Evolutionary conservation across 371 early-diverging fungal genomes (phyloP).

Genomic region (Catenaria anguillulae): DNA sequence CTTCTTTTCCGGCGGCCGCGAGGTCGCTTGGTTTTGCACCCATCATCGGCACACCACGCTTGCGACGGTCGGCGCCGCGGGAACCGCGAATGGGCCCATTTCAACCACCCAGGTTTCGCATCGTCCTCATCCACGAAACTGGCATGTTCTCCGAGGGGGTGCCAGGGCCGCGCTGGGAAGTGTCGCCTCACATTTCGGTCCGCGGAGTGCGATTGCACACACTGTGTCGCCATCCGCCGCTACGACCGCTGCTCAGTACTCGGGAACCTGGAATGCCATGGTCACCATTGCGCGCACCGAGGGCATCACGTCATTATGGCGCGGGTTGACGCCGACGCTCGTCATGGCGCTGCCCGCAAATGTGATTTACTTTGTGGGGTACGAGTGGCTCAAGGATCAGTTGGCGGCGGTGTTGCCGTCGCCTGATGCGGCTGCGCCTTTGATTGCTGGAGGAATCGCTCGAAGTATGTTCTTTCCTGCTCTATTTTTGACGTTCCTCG

Average conservation of each 20-base stretch:
- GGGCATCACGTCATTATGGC: conserved; percentile 62
- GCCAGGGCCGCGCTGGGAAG: too few relatives aligned
- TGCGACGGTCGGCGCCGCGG: too few relatives aligned
- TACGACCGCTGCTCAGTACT: too few relatives aligned
- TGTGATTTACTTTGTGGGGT: conserved; percentile 85
- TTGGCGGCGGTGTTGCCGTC: conserved; percentile 18
- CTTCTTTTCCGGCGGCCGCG: background rate
- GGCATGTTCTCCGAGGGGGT: too few relatives aligned
- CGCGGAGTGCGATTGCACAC: too few relatives aligned
- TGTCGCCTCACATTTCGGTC: too few relatives aligned
- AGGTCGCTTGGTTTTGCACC: background rate
- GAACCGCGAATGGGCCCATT: too few relatives aligned
- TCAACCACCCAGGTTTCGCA: too few relatives aligned
- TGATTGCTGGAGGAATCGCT: conserved; percentile 64
- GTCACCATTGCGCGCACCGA: conserved; percentile 61
- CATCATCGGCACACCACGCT: too few relatives aligned
- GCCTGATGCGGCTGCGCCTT: conserved; percentile 40
- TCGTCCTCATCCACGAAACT: too few relatives aligned
- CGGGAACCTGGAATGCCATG: conserved; percentile 56
- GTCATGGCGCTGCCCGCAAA: conserved; percentile 81
- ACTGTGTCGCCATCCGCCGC: too few relatives aligned
- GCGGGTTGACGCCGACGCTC: conserved; percentile 73
- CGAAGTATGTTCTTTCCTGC: conserved; percentile 40
- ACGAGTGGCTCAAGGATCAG: conserved; percentile 60
- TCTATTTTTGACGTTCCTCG: background rate